Base-by-base conservation (phyloP, 768 basidiomycete genomes). In the Harrya chromipes region DNA sequence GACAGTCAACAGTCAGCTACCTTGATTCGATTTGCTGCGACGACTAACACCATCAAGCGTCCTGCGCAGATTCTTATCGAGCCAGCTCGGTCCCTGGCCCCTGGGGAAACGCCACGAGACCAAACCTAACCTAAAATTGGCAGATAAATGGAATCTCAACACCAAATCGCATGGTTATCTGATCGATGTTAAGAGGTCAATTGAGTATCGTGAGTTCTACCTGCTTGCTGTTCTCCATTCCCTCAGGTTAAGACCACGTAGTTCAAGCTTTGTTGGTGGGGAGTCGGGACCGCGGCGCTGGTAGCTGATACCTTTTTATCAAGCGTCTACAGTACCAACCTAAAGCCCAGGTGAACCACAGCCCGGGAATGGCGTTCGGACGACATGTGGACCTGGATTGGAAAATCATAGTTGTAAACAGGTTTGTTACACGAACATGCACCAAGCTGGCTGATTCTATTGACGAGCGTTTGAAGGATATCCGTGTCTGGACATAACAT, bases 1-100 rank as follows among this genome's bases (percentile, higher is more conserved):
- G 19, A 13, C 17, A 13, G 4, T 17, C 41, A 26, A 36, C 13
- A 23, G 24, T 35, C 17, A 8, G 5, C 11, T 17, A 20, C n/a
- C 33, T 27, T 2, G 29, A 31, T 26, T 21, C 35, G 41, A 34
- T 24, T 34, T 13, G 48, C 36, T 23, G 43, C 49, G 20, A 31
- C 26, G 10, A 2, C 31, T 9, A 17, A 23, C 9, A 23, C 23
- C 1, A 6, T 6, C 21, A 29, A 38, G 23, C 16, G 21, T 20
- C 40, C 38, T 11, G 35, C 14, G 21, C 40, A 40, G n/a, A 31
- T 16, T 7, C 46, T 20, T 4, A 6, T n/a, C 46, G 41, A 60
- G 40, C 59, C 47, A 46, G 59, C 21, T 52, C 55, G 21, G 14
- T 7, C 33, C 33, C 13, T 33, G 13, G 33, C 14, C 16, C 11